These are phyloP conservation scores for Sordariomycetes sp. DNA, from an alignment of 2,329 filamentous ascomycete species.

Conservation along the genomic window DNA sequence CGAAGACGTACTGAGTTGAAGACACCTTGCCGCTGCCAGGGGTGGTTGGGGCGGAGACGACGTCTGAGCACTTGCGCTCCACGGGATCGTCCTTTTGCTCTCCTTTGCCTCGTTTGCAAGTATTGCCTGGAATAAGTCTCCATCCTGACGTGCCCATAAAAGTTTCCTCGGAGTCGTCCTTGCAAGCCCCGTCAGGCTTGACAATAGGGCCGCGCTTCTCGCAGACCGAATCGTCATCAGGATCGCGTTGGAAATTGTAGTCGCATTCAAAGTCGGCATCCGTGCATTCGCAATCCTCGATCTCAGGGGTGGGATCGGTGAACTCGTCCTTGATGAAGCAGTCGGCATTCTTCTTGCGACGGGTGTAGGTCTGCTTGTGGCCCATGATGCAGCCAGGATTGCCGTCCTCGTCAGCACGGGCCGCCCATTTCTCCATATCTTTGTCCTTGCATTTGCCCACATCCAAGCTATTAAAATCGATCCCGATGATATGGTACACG, in stretches of 20 bases:
- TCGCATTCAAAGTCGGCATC: slow-evolving; percentile 91
- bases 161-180: slow-evolving; percentile 52
- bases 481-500: slow-evolving; percentile 56
- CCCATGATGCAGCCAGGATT: slow-evolving; percentile 91
- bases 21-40: slow-evolving; percentile 60
- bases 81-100: slow-evolving; percentile 62
- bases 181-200: slow-evolving; percentile 65
- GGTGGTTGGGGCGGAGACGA: slow-evolving; percentile 31
- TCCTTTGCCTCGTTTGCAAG: slow-evolving; percentile 53
- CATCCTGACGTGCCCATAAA: slow-evolving; percentile 87
- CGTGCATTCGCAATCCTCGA: slow-evolving; percentile 71
- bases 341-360: slow-evolving; percentile 78
- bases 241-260: slow-evolving; percentile 70
- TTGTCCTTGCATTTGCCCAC: slow-evolving; percentile 67
- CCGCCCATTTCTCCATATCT: slow-evolving; percentile 85
- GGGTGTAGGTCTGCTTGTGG: slow-evolving; percentile 77
- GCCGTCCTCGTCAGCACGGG: slow-evolving; percentile 69
- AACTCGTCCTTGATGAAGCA: slow-evolving; percentile 87
- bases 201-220: slow-evolving; percentile 51
- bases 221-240: slow-evolving; percentile 60
- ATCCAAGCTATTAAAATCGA: slow-evolving; percentile 78
- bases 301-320: slow-evolving; percentile 62
- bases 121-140: slow-evolving; percentile 80
- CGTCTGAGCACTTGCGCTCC: slow-evolving; percentile 67
- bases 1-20: slow-evolving; percentile 52